Conservation (phyloP, 2,329 filamentous ascomycete species). For the Pseudomassariella vexata region DNA sequence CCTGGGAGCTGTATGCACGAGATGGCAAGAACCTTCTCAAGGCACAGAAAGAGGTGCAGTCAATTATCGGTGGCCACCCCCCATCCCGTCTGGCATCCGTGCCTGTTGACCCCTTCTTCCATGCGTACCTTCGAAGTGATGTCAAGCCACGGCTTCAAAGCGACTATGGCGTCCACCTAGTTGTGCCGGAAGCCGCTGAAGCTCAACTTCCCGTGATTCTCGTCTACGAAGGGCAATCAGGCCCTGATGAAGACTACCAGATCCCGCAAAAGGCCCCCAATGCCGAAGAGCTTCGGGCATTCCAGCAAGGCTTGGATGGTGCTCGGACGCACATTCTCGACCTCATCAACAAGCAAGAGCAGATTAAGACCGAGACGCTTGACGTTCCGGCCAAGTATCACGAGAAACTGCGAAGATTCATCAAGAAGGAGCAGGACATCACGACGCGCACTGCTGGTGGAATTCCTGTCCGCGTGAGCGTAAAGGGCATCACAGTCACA, state of each 20-base stretch:
- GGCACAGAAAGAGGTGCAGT: conserved; percentile 69
- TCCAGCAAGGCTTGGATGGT: conserved; percentile 49
- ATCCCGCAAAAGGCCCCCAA: conserved; percentile 49
- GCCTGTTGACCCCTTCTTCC: conserved; percentile 72
- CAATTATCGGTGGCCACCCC: conserved; percentile 67
- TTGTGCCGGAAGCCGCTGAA: conserved; percentile 61
- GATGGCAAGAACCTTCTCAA: conserved; percentile 78
- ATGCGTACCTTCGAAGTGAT: conserved; percentile 63
- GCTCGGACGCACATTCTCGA: conserved; percentile 52
- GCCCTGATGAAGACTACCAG: conserved; percentile 40
- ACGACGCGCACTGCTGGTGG: conserved; percentile 45
- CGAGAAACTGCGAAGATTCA: conserved; percentile 56
- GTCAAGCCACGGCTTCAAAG: conserved; percentile 59
- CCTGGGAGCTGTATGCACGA: conserved; percentile 84
- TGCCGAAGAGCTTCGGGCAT: conserved; percentile 42
- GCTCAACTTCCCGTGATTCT: conserved; percentile 59
- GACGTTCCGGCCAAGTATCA: conserved; percentile 61
- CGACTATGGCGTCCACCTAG: conserved; percentile 66
- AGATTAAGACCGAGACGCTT: conserved; percentile 42
- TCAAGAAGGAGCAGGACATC: conserved; percentile 56
- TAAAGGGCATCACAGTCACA: conserved; percentile 56
- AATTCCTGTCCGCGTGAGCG: conserved; percentile 55
- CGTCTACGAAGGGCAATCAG: conserved; percentile 65
- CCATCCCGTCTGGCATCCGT: conserved; percentile 64
- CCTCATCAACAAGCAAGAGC: conserved; percentile 54